Percentiles rank a stretch among this genome's conserved stretches.
Evolutionary conservation across 306 rosid genomes (phyloP).

Genomic region (Geum urbanum): DNA sequence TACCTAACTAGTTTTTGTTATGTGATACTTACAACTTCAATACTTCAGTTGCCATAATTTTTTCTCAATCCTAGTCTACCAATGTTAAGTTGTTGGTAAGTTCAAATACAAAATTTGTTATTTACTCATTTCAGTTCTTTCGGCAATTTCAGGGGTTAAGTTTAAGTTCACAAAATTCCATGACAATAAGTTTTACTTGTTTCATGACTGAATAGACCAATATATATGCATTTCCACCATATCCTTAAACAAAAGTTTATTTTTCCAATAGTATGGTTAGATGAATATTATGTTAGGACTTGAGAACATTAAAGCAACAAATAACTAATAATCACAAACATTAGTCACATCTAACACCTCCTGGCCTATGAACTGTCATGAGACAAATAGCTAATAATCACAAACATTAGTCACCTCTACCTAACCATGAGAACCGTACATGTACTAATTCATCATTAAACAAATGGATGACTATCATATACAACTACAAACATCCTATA

Average conservation of each 20-base stretch:
- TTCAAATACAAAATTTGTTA: constrained; percentile 8
- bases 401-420: no score
- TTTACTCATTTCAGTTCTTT: constrained; percentile 71
- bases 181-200: constrained; percentile 49
- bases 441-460: no score
- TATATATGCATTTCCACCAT: background rate
- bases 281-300: no score
- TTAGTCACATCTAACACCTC: no score
- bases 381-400: no score
- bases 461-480: no score
- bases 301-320: no score
- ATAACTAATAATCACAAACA: no score
- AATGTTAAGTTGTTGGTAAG: background rate
- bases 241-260: constrained; percentile 16
- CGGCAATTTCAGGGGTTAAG: constrained; percentile 76
- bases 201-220: constrained; percentile 11
- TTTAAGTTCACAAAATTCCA: constrained; percentile 65
- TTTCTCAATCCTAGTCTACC: constrained; percentile 9
- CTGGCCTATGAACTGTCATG: no score
- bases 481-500: no score
- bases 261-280: constrained; percentile 2
- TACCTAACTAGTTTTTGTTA: constrained; percentile 1
- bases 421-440: no score
- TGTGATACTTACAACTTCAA: constrained; percentile 26
- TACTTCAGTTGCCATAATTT: constrained; percentile 23